Percentiles rank a stretch among this genome's conserved stretches.
These are phyloP conservation scores for Backusella macrospora DNA, from an alignment of 192 early-diverging fungal species.

Conservation along the genomic window DNA sequence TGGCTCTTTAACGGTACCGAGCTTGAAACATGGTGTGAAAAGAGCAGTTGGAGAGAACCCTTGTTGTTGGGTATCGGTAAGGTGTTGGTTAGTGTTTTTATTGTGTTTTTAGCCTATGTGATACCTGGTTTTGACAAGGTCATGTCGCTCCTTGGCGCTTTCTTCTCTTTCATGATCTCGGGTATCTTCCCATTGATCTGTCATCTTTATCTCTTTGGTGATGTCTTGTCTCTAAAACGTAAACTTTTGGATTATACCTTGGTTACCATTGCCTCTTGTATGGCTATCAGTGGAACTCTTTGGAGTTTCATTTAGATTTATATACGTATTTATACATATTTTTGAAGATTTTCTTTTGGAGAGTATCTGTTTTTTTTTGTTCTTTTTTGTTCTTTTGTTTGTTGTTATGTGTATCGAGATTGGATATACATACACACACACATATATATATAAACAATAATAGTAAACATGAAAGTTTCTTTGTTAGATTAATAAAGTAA, in stretches of 20 bases:
- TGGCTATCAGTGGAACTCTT: constrained; percentile 39
- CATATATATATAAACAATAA: too few relatives aligned
- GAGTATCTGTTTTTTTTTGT: not conserved
- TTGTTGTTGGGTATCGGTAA: constrained; percentile 34
- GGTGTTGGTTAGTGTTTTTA: constrained; percentile 20
- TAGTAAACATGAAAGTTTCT: too few relatives aligned
- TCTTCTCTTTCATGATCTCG: constrained; percentile 42
- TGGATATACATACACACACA: too few relatives aligned
- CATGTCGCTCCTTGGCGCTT: constrained; percentile 44
- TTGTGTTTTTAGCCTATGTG: constrained; percentile 30
- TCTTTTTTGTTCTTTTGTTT: not conserved
- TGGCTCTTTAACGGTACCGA: constrained; percentile 32
- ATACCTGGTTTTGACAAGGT: constrained; percentile 37
- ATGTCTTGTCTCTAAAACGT: constrained; percentile 23
- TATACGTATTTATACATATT: not conserved
- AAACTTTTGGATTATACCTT: constrained; percentile 27
- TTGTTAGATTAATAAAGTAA: too few relatives aligned
- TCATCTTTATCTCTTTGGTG: constrained; percentile 33
- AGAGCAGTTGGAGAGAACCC: constrained; percentile 22
- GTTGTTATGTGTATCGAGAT: too few relatives aligned
- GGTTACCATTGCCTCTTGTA: constrained; percentile 26
- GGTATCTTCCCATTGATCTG: constrained; percentile 44
- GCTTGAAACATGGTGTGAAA: constrained; percentile 27
- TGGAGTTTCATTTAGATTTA: constrained; percentile 41
- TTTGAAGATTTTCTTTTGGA: not conserved